These are phyloP conservation scores for Kondoa subrosea DNA, from an alignment of 768 basidiomycete species.

Conservation along the genomic window DNA sequence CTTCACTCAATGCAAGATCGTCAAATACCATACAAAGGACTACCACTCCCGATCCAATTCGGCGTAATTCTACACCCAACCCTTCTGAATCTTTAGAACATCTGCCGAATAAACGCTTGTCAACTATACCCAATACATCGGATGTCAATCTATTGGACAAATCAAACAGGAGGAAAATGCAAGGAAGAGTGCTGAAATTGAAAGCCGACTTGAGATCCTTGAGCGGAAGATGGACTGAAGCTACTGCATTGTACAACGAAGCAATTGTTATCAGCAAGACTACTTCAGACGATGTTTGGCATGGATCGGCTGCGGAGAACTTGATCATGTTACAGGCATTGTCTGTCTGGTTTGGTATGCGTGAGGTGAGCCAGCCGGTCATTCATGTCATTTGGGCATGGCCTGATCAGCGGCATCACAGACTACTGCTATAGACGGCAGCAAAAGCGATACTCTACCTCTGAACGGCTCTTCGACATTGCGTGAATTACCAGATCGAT, in stretches of 20 bases:
- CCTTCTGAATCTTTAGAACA: background rate
- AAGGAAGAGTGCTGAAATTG: slow-evolving; percentile 65
- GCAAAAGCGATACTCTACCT: background rate
- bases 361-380: slow-evolving; percentile 21
- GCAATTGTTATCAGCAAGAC: slow-evolving; percentile 58
- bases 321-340: slow-evolving; percentile 35
- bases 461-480: background rate
- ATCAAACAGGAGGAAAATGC: slow-evolving; percentile 16
- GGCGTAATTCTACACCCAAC: background rate
- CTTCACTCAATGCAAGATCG: background rate
- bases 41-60: background rate
- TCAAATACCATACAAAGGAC: background rate
- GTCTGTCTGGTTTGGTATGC: slow-evolving; percentile 24
- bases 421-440: background rate
- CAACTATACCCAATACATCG: background rate
- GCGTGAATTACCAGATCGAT: slow-evolving; percentile 23
- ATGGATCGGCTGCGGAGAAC: slow-evolving; percentile 73
- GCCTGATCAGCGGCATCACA: background rate
- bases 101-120: background rate
- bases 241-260: slow-evolving; percentile 63
- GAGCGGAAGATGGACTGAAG: slow-evolving; percentile 65
- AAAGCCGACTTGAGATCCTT: slow-evolving; percentile 75
- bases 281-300: slow-evolving; percentile 66
- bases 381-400: background rate
- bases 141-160: background rate